A percentile compares a stretch with the other conserved stretches of the same genome.
Evolutionary conservation across 2,329 filamentous ascomycete genomes (phyloP).

Genomic region (Scolecobasidium constrictum): DNA sequence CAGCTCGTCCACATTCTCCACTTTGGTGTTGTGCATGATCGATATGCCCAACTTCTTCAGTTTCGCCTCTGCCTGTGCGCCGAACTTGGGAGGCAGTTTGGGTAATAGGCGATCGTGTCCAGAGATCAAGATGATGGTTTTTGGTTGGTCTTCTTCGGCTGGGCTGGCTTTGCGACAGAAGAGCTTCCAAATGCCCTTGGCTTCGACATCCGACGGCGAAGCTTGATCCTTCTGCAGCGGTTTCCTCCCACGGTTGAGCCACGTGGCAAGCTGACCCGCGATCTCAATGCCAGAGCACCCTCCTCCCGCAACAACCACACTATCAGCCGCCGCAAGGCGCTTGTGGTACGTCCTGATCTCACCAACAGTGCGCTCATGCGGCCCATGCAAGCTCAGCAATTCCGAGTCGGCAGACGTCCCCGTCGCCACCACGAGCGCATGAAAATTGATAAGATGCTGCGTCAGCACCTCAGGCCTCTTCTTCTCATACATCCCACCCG

Average conservation of each 20-base stretch:
- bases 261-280: conserved; percentile 25
- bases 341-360: conserved; percentile 21
- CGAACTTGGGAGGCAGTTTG: conserved; percentile 16
- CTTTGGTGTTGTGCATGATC: conserved; percentile 14
- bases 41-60: conserved; percentile 20
- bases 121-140: conserved; percentile 23
- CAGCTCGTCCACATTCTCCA: conserved; percentile 13
- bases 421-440: conserved; percentile 26
- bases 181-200: neutral
- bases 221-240: neutral
- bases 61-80: conserved; percentile 20
- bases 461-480: conserved; percentile 1
- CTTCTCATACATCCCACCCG: neutral
- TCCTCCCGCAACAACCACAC: conserved; percentile 25
- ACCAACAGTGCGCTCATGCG: conserved; percentile 22
- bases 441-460: conserved; percentile 19
- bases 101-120: conserved; percentile 21
- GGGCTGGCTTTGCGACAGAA: neutral
- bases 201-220: neutral
- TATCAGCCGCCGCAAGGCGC: conserved; percentile 18
- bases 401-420: conserved; percentile 24
- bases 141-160: neutral
- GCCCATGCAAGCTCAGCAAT: conserved; percentile 23
- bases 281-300: conserved; percentile 25
- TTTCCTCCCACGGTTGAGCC: conserved; percentile 17